Evolutionary conservation across 129 eudicot species (phyloP).

Genomic region (Lactuca saligna): DNA sequence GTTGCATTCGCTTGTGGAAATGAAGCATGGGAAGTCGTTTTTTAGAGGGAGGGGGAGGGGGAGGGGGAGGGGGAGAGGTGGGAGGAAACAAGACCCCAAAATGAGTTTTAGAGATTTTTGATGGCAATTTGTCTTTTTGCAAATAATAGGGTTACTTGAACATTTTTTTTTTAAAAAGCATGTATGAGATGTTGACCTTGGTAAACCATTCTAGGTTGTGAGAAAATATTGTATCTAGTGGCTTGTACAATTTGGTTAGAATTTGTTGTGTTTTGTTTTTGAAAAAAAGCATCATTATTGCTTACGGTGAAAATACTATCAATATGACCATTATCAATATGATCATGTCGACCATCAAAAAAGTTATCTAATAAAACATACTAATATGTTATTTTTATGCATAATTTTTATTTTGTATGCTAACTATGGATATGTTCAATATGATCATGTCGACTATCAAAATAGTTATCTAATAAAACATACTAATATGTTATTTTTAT

Average conservation of each 20-base stretch:
- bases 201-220: not conserved
- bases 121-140: not conserved
- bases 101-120: conserved; percentile 85
- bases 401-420: too few relatives aligned
- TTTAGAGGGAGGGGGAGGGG: conserved; percentile 54
- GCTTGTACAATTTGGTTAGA: not conserved
- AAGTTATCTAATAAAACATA: too few relatives aligned
- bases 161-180: not conserved
- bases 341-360: too few relatives aligned
- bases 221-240: not conserved
- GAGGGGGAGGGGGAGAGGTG: conserved; percentile 47
- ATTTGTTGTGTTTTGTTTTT: not conserved
- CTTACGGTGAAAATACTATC: too few relatives aligned
- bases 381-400: too few relatives aligned
- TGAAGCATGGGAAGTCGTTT: conserved; percentile 83
- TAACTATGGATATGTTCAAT: too few relatives aligned
- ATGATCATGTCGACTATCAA: too few relatives aligned
- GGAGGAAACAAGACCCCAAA: conserved; percentile 60
- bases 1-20: conserved; percentile 76
- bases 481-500: too few relatives aligned
- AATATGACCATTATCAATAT: too few relatives aligned
- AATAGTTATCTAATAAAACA: too few relatives aligned
- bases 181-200: conserved; percentile 17
- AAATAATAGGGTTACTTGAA: not conserved
- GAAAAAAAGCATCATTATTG: too few relatives aligned